Percentiles rank a stretch among this genome's conserved stretches.
phyloP scores from a whole-genome alignment of 129 eudicot species.

The Chrysanthemum makinoi region DNA sequence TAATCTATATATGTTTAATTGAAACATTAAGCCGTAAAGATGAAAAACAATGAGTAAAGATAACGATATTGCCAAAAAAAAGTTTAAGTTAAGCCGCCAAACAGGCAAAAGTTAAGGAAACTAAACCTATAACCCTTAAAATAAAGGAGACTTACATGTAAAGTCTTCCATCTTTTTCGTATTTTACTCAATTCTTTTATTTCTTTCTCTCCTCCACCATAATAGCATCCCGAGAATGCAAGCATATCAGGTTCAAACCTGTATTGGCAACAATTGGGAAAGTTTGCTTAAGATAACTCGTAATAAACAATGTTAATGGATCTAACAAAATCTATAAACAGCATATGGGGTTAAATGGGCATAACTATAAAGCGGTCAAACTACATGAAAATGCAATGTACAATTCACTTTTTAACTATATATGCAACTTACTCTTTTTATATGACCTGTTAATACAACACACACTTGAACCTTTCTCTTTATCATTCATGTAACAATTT shows the following conservation, averaged over 20 bases:
- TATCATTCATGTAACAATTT: no score
- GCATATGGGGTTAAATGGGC: no score
- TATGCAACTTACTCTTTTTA: background rate
- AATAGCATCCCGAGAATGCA: slow-evolving; percentile 94
- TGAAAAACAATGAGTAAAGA: no score
- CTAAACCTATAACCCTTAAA: no score
- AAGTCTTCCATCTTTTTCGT: slow-evolving; percentile 83
- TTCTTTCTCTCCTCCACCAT: slow-evolving; percentile 92
- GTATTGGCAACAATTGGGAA: background rate
- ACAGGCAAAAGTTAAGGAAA: background rate
- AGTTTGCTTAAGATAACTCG: no score
- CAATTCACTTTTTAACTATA: no score
- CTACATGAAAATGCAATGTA: background rate
- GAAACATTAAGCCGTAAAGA: no score
- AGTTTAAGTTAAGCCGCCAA: background rate
- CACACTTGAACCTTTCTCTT: background rate
- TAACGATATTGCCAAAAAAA: no score
- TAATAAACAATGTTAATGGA: no score
- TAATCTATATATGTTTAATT: no score
- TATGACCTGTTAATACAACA: background rate
- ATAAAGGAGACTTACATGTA: slow-evolving; percentile 51
- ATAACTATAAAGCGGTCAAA: background rate
- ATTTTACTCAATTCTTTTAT: slow-evolving; percentile 63
- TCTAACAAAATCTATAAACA: no score
- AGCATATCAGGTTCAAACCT: slow-evolving; percentile 98